These are phyloP conservation scores for Zizania latifolia DNA, from an alignment of 176 grass and related monocot genomes.

Conservation along the genomic window DNA sequence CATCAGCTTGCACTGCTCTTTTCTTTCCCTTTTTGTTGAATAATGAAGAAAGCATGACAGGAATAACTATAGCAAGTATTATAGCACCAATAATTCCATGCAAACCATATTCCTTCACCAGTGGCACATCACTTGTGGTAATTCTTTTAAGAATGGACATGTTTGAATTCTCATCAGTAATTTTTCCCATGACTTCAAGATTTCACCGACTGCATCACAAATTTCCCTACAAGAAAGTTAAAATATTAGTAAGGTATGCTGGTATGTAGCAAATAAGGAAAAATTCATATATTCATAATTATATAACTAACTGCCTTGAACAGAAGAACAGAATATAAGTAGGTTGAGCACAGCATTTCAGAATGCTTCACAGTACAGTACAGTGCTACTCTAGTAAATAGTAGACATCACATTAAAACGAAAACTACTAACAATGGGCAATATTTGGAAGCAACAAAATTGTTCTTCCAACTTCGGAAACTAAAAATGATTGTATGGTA, in stretches of 20 bases:
- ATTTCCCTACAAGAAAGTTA: too few species aligned
- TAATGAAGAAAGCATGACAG: slow-evolving; percentile 33
- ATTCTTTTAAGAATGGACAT: slow-evolving; percentile 39
- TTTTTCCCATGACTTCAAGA: too few species aligned
- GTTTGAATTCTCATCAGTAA: too few species aligned
- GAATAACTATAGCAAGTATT: slow-evolving; percentile 38
- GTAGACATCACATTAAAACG: background rate
- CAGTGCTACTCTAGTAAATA: background rate
- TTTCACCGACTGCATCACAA: too few species aligned
- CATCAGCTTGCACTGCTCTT: slow-evolving; percentile 52
- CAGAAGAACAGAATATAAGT: background rate
- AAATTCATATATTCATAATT: too few species aligned
- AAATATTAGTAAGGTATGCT: too few species aligned
- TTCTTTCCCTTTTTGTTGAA: slow-evolving; percentile 53
- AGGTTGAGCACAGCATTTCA: background rate
- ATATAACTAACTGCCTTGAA: background rate
- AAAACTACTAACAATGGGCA: background rate
- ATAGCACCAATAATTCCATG: slow-evolving; percentile 43
- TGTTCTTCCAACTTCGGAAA: background rate
- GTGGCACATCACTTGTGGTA: slow-evolving; percentile 7
- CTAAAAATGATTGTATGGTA: background rate
- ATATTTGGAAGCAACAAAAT: background rate
- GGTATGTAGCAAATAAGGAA: too few species aligned
- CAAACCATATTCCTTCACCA: slow-evolving; percentile 57
- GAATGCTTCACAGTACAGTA: too few species aligned